Percentiles rank a stretch among this genome's conserved stretches.
Conservation (phyloP, 2,329 filamentous ascomycete genomes). For the Cytospora paraplurivora region DNA sequence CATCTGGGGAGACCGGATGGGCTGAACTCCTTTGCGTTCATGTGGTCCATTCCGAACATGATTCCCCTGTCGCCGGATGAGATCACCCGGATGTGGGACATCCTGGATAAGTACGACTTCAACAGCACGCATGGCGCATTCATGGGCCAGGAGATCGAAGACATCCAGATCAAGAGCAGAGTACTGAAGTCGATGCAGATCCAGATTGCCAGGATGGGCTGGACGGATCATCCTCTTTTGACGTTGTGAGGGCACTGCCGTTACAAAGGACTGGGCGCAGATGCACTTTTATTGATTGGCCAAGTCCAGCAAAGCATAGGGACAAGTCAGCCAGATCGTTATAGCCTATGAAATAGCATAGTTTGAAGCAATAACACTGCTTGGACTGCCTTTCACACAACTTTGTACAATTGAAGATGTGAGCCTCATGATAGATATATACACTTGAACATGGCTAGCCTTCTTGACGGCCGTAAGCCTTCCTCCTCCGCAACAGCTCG, state of each 20-base stretch:
- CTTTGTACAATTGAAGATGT: neutral
- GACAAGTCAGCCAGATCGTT: neutral
- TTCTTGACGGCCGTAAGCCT: conserved; percentile 33
- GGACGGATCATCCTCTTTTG: conserved; percentile 45
- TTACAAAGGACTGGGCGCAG: too few species aligned
- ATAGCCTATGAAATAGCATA: neutral
- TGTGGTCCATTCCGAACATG: conserved; percentile 76
- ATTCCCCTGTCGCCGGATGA: conserved; percentile 69
- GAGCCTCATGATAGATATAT: neutral
- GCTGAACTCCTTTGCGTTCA: conserved; percentile 65
- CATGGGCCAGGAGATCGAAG: conserved; percentile 61
- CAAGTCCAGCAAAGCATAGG: neutral
- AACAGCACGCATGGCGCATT: conserved; percentile 70
- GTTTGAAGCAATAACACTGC: too few species aligned
- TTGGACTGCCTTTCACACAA: neutral
- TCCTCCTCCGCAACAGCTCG: conserved; percentile 64
- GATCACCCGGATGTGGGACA: conserved; percentile 70
- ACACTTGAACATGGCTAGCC: neutral
- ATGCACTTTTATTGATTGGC: neutral
- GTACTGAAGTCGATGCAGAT: conserved; percentile 78
- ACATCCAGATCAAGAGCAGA: conserved; percentile 59
- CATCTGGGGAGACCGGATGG: conserved; percentile 41
- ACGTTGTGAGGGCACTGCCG: conserved; percentile 4
- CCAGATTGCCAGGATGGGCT: conserved; percentile 58
- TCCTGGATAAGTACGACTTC: conserved; percentile 64